Percentiles rank a stretch among this genome's conserved stretches.
Conservation (phyloP, 2,329 filamentous ascomycete species). For the Ceratocystis cubensis region DNA sequence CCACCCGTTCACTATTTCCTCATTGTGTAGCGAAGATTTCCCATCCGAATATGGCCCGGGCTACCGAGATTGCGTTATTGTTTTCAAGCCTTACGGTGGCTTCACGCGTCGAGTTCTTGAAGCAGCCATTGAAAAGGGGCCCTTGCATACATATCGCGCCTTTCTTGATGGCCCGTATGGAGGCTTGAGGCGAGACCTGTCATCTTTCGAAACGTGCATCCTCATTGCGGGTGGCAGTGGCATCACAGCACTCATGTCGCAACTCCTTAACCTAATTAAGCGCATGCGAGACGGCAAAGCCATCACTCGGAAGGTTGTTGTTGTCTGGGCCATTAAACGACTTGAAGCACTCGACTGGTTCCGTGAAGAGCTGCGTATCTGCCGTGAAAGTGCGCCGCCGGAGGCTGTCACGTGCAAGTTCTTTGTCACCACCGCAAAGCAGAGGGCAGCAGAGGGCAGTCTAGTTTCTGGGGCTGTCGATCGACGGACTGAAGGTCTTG, state of each 20-base stretch:
- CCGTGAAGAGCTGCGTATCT: constrained; percentile 84
- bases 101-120: constrained; percentile 81
- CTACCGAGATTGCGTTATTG: constrained; percentile 77
- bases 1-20: constrained; percentile 90
- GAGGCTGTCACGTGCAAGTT: constrained; percentile 89
- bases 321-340: constrained; percentile 87
- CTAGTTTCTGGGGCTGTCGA: constrained; percentile 28
- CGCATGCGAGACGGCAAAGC: constrained; percentile 91
- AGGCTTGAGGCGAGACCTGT: constrained; percentile 78
- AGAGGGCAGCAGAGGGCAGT: constrained; percentile 11
- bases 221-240: constrained; percentile 89
- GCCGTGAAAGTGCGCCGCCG: constrained; percentile 74
- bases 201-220: constrained; percentile 86
- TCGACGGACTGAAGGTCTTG: constrained; percentile 32
- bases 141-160: constrained; percentile 81
- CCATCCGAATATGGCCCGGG: constrained; percentile 81
- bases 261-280: constrained; percentile 88
- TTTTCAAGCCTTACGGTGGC: constrained; percentile 82
- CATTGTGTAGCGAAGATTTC: constrained; percentile 83
- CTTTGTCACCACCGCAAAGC: constrained; percentile 70
- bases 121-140: constrained; percentile 70
- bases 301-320: constrained; percentile 76
- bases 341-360: constrained; percentile 97
- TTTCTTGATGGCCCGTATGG: constrained; percentile 93
- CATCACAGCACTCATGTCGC: constrained; percentile 84